Evolutionary conservation across 78 protist genomes (phyloP).

Genomic region (Planoprotostelium fungivorum): DNA sequence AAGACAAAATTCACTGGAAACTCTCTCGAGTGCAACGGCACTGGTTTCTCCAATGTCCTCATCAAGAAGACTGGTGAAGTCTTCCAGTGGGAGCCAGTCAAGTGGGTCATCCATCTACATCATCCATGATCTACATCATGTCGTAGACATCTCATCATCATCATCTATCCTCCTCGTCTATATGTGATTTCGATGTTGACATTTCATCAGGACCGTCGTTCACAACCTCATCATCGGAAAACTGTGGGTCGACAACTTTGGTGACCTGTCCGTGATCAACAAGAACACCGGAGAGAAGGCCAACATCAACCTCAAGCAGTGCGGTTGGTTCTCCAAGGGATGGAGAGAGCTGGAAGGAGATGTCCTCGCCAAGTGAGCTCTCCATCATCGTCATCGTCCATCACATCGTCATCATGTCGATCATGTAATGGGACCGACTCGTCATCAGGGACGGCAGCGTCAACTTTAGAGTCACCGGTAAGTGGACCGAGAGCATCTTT

Average conservation of each 20-base stretch:
- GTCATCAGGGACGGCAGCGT: constrained; percentile 17
- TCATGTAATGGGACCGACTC: too few relatives aligned
- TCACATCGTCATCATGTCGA: too few relatives aligned
- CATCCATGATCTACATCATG: background rate
- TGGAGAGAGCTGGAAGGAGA: constrained; percentile 26
- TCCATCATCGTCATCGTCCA: too few relatives aligned
- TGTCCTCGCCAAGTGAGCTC: constrained; percentile 9
- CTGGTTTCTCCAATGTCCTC: constrained; percentile 36
- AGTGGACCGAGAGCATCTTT: constrained; percentile 36
- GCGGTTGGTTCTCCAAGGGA: constrained; percentile 45
- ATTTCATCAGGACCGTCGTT: constrained; percentile 29
- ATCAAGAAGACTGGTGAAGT: constrained; percentile 20
- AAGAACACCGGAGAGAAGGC: constrained; percentile 25
- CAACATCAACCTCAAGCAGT: constrained; percentile 31
- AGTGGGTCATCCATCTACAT: too few relatives aligned
- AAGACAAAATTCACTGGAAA: constrained; percentile 67
- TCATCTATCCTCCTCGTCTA: background rate
- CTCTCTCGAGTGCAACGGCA: constrained; percentile 39
- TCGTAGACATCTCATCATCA: background rate
- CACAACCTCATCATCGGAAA: constrained; percentile 54
- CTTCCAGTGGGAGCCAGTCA: constrained; percentile 29
- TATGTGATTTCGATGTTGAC: background rate
- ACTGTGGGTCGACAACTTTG: constrained; percentile 72
- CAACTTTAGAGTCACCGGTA: constrained; percentile 12
- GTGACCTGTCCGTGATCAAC: constrained; percentile 22